Conservation (phyloP, 352 stramenopile genomes). For the Globisporangium yorkense region DNA sequence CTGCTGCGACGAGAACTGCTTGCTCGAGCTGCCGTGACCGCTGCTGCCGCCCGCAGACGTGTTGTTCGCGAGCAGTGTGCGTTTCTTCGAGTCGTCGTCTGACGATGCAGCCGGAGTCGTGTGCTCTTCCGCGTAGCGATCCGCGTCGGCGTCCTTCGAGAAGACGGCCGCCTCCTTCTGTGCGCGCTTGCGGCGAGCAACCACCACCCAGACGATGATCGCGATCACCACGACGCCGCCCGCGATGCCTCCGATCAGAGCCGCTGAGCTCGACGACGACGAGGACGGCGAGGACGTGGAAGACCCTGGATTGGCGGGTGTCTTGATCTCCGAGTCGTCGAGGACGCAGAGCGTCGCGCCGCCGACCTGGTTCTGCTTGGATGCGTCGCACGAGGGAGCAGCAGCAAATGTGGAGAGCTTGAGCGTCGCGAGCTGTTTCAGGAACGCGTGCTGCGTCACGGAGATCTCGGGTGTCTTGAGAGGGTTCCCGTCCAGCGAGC, state of each 20-base stretch:
- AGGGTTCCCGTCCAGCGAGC: constrained; percentile 4
- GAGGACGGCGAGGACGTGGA: constrained; percentile 16
- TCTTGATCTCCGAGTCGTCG: constrained; percentile 16
- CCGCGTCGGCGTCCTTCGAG: background rate
- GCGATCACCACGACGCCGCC: constrained; percentile 7
- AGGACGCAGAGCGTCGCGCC: constrained; percentile 25
- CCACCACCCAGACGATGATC: constrained; percentile 5
- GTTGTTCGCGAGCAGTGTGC: background rate
- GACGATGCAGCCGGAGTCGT: background rate
- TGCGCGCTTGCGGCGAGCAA: background rate
- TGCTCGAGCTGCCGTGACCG: background rate
- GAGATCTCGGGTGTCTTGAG: constrained; percentile 4
- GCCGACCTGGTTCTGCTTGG: constrained; percentile 22
- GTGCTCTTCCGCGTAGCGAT: background rate
- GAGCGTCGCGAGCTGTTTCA: constrained; percentile 28
- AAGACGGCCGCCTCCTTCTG: too few relatives aligned
- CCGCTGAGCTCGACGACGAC: constrained; percentile 12
- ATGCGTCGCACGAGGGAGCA: constrained; percentile 19
- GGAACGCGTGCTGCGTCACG: constrained; percentile 10
- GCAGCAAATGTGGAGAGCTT: constrained; percentile 25
- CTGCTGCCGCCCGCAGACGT: constrained; percentile 1
- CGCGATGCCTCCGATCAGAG: constrained; percentile 15
- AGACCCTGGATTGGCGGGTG: constrained; percentile 11
- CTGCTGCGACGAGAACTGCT: background rate
- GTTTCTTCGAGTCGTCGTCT: background rate